Conservation (phyloP, 2,329 filamentous ascomycete genomes). For the Drechslera avenae region DNA sequence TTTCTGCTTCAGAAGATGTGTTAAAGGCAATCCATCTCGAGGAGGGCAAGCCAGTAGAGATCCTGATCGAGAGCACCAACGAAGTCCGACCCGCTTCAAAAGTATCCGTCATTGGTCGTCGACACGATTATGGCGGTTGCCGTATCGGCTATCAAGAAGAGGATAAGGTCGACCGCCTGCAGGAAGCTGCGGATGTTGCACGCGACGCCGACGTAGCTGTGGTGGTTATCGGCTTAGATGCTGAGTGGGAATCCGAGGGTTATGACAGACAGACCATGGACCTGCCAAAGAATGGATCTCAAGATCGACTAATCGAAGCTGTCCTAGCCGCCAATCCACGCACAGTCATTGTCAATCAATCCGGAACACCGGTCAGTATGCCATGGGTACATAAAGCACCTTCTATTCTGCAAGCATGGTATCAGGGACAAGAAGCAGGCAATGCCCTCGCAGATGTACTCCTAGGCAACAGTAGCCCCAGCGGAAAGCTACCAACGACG, state of each 20-base stretch:
- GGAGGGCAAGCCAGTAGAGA: slow-evolving; percentile 63
- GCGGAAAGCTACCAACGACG: slow-evolving; percentile 74
- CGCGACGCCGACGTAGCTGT: slow-evolving; percentile 76
- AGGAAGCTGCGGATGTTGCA: slow-evolving; percentile 69
- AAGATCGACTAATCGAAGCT: slow-evolving; percentile 67
- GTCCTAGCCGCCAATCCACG: slow-evolving; percentile 70
- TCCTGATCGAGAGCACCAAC: slow-evolving; percentile 69
- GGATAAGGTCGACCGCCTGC: slow-evolving; percentile 62
- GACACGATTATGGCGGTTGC: slow-evolving; percentile 72
- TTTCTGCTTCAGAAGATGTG: slow-evolving; percentile 69
- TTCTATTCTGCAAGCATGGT: slow-evolving; percentile 77
- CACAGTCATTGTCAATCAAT: slow-evolving; percentile 74
- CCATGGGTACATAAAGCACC: slow-evolving; percentile 70
- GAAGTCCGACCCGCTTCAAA: slow-evolving; percentile 67
- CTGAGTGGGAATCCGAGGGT: slow-evolving; percentile 77
- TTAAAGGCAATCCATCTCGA: slow-evolving; percentile 65
- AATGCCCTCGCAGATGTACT: slow-evolving; percentile 80
- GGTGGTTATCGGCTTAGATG: slow-evolving; percentile 76
- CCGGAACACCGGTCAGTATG: slow-evolving; percentile 73
- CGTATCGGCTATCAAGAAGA: slow-evolving; percentile 73
- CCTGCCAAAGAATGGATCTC: slow-evolving; percentile 60
- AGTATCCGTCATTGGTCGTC: slow-evolving; percentile 61
- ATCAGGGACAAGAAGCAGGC: slow-evolving; percentile 84
- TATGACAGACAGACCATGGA: slow-evolving; percentile 68
- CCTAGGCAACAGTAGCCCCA: slow-evolving; percentile 74